Percentiles rank a stretch among this genome's conserved stretches.
phyloP scores from a whole-genome alignment of 176 grass and related monocot genomes.

The Coix lacrymajobi region DNA sequence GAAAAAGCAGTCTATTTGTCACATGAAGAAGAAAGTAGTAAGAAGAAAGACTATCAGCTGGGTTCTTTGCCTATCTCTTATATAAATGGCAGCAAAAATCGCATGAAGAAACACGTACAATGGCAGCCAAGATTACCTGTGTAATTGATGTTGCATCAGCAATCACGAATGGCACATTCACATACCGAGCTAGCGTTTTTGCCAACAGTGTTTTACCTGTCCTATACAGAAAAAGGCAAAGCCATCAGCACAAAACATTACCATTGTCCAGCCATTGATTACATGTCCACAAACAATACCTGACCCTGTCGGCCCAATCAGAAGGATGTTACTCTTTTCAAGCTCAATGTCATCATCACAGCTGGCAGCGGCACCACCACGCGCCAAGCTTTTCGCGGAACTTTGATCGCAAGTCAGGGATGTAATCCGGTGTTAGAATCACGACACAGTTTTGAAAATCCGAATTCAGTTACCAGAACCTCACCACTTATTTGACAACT shows the following conservation, averaged over 20 bases:
- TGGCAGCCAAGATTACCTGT: conserved; percentile 14
- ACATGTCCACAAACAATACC: not conserved
- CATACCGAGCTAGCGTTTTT: conserved; percentile 53
- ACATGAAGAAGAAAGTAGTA: conserved; percentile 27
- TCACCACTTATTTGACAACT: conserved; percentile 36
- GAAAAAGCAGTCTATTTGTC: conserved; percentile 30
- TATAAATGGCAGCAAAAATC: not conserved
- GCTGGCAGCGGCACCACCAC: not conserved
- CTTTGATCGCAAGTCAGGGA: not conserved
- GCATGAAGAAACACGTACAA: not conserved
- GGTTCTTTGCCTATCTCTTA: not conserved
- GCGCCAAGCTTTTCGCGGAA: not conserved
- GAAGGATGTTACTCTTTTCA: conserved; percentile 68
- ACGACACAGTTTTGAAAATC: not conserved
- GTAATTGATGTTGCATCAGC: conserved; percentile 66
- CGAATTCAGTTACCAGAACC: not conserved
- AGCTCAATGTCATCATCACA: conserved; percentile 42
- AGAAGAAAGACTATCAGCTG: not conserved
- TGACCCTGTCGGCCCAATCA: conserved; percentile 62
- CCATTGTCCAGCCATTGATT: not conserved
- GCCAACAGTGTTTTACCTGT: conserved; percentile 62
- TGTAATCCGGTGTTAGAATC: not conserved
- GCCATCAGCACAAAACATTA: not conserved
- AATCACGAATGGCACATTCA: conserved; percentile 60
- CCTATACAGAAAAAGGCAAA: not conserved